Conservation (phyloP, 768 basidiomycete species). For the Astraeus odoratus region DNA sequence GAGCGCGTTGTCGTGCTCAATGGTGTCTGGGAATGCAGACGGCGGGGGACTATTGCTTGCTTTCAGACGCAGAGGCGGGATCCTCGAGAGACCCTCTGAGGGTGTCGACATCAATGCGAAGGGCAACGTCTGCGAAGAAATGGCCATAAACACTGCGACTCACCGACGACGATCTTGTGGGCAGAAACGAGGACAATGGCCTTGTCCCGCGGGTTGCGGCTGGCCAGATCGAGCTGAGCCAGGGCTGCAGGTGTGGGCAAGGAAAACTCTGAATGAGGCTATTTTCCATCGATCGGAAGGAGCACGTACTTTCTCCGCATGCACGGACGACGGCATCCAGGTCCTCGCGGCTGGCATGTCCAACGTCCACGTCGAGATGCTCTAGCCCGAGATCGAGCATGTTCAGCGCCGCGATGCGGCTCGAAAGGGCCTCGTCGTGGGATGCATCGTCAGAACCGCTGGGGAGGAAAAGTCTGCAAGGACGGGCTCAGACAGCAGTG, state of each 20-base stretch:
- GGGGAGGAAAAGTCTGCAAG: conserved; percentile 67
- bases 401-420: conserved; percentile 85
- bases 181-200: conserved; percentile 72
- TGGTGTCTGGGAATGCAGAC: not conserved
- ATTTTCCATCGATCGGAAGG: not conserved
- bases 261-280: too few species aligned
- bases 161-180: conserved; percentile 84
- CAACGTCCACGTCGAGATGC: conserved; percentile 84
- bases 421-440: conserved; percentile 87
- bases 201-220: conserved; percentile 69
- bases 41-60: conserved; percentile 40
- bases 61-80: conserved; percentile 71
- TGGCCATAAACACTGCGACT: conserved; percentile 21
- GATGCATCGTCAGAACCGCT: conserved; percentile 68
- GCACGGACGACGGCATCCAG: conserved; percentile 59
- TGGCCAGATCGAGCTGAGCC: conserved; percentile 39
- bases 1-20: conserved; percentile 1
- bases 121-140: too few species aligned
- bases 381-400: conserved; percentile 83
- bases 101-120: too few species aligned
- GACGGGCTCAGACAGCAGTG: not conserved
- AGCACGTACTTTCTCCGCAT: conserved; percentile 72
- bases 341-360: conserved; percentile 35
- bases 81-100: conserved; percentile 65
- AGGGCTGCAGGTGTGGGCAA: conserved; percentile 45